Evolutionary conservation across 2,329 filamentous ascomycete species (phyloP), one percentile per base, ranked within the genome.

Genomic region (Sclerotiophoma versabilis): DNA sequence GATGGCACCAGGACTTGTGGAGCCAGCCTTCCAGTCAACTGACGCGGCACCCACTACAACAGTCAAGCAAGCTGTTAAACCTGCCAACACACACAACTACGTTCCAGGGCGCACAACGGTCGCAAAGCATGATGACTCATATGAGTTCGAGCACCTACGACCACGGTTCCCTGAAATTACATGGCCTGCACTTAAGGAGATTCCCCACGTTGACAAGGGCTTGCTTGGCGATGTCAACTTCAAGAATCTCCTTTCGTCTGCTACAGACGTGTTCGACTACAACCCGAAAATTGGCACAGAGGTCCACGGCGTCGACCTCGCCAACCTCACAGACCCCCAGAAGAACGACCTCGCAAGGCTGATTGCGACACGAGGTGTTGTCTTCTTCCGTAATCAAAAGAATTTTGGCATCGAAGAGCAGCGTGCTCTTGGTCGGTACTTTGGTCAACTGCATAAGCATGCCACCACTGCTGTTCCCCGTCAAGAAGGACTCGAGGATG

Each of bases 211-310:
- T 44, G 83, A 86, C 62, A 83, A 82, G 62, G 83, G 82, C 5
- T 70, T 82, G 33, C 74, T 80, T 20, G 83, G 83, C n/a, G 79
- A 84, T 53, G 77, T 80, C 5, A 73, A 79, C 17, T 85, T 84
- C 69, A 79, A 79, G 51, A 78, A 82, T 59, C 77, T 86, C 4
- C 75, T 85, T 17, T 70, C 75, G 26, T 75, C 75, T 9, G 83
- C 83, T 12, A 82, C 81, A 0, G 80, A 82, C 22, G 76, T 85
- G 30, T 83, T 84, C 57, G 83, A 86, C 65, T 83, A 82, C 66
- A 83, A 77, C 33, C 82, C 81, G 15, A 83, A 83, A 60, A 82
- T 84, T 48, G 82, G 82, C 43, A 84, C 82, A 2, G 81, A 84
- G 55, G 63, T 84, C 37, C 76, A 78, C 36, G 81, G 82, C 3